phyloP scores from a whole-genome alignment of 208 protist genomes.

The Leishmania major region DNA sequence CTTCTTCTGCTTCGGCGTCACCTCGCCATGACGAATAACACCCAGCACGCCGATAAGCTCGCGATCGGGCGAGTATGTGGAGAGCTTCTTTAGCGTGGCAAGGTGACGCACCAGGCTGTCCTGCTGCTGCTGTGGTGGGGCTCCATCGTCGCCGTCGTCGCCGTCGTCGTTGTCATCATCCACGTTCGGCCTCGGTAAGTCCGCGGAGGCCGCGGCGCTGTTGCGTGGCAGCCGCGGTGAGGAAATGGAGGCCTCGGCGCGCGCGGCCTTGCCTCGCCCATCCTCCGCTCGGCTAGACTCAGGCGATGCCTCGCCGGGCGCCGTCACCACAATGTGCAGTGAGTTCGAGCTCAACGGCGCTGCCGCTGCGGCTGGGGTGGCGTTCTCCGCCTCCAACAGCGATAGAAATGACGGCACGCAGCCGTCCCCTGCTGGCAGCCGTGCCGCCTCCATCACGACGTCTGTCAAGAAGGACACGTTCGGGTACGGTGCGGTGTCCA shows the following conservation, averaged over 20 bases:
- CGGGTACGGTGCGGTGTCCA: conserved; percentile 53
- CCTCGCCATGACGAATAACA: conserved; percentile 53
- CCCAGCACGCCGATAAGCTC: conserved; percentile 57
- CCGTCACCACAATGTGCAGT: conserved; percentile 10
- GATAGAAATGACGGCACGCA: conserved; percentile 12
- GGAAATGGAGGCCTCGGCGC: not conserved
- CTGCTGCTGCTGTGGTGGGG: not conserved
- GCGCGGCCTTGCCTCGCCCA: not conserved
- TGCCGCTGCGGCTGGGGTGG: not conserved
- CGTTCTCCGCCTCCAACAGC: conserved; percentile 18
- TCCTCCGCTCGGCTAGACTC: not conserved
- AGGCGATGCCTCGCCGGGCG: conserved; percentile 8
- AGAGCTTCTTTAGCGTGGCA: conserved; percentile 44
- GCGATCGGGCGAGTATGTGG: conserved; percentile 43
- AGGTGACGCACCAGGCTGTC: conserved; percentile 34
- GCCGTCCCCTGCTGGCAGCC: conserved; percentile 21
- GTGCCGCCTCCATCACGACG: conserved; percentile 42
- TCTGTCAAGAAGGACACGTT: conserved; percentile 59
- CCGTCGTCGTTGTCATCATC: not conserved
- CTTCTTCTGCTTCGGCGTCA: conserved; percentile 63
- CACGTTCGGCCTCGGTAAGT: no score
- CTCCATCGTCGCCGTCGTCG: not conserved
- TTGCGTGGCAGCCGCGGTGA: not conserved
- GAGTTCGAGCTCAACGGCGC: not conserved
- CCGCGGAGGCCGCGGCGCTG: not conserved